These are phyloP conservation scores for Pezicula radicicola DNA, from an alignment of 2,329 filamentous ascomycete genomes.

Conservation along the genomic window DNA sequence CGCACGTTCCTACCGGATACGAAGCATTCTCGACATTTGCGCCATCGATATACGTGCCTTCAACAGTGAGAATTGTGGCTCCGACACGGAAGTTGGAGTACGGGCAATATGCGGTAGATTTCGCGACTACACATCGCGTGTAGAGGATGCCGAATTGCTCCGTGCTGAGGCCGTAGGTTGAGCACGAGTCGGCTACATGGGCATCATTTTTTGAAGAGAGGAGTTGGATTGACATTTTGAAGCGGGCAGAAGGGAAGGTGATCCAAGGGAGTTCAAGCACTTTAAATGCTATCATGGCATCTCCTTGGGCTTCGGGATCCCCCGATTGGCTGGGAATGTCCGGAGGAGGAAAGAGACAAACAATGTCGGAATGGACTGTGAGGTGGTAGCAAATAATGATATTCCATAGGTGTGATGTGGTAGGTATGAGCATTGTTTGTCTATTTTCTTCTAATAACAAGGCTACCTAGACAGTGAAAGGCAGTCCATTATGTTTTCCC, in stretches of 20 bases:
- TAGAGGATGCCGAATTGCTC: slow-evolving; percentile 63
- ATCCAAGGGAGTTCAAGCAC: background rate
- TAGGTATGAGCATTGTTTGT: too few species aligned
- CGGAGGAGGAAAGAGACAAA: background rate
- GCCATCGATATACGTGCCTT: slow-evolving; percentile 53
- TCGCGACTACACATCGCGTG: slow-evolving; percentile 70
- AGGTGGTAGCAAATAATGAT: too few species aligned
- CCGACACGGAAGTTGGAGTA: slow-evolving; percentile 77
- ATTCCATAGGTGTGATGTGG: too few species aligned
- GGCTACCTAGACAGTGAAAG: too few species aligned
- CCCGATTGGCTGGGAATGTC: background rate
- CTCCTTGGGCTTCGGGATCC: background rate
- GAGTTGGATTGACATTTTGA: slow-evolving; percentile 16
- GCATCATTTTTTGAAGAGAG: slow-evolving; percentile 24
- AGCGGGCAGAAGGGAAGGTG: background rate
- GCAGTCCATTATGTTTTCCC: too few species aligned
- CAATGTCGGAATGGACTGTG: background rate
- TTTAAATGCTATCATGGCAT: background rate
- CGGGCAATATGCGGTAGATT: slow-evolving; percentile 76
- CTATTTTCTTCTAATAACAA: too few species aligned
- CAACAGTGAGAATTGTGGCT: slow-evolving; percentile 65
- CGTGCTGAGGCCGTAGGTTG: slow-evolving; percentile 48
- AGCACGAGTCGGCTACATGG: slow-evolving; percentile 32
- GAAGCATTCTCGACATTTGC: slow-evolving; percentile 89
- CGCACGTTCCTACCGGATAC: slow-evolving; percentile 94